Conservation (phyloP, 1,284 basidiomycete species). For the Ceratobasidium papillatum region DNA sequence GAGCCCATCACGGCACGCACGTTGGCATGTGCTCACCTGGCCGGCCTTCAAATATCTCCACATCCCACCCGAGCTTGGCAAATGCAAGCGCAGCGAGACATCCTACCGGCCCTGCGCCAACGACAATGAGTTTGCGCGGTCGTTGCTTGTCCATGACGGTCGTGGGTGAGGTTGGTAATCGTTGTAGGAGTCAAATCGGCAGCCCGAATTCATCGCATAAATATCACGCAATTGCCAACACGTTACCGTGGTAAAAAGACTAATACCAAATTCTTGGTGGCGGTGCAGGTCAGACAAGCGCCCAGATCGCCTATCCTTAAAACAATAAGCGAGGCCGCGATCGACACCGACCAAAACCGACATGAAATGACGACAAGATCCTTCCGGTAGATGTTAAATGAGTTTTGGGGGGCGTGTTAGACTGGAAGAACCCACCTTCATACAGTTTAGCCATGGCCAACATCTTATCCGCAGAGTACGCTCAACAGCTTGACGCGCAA, state of each 20-base stretch:
- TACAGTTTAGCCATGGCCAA: conserved; percentile 17
- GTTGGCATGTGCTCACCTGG: conserved; percentile 65
- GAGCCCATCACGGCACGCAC: conserved; percentile 9
- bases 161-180: conserved; percentile 23
- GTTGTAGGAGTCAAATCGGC: neutral
- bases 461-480: conserved; percentile 22
- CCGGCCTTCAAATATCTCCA: conserved; percentile 89
- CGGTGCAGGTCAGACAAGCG: neutral
- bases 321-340: conserved; percentile 2
- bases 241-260: conserved; percentile 1
- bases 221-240: neutral
- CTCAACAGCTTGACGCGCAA: conserved; percentile 41
- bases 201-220: neutral
- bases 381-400: conserved; percentile 36
- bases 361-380: conserved; percentile 4
- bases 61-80: conserved; percentile 87
- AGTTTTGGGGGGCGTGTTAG: neutral
- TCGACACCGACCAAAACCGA: neutral
- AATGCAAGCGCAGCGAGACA: conserved; percentile 89
- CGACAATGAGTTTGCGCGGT: conserved; percentile 54
- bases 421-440: neutral
- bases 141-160: conserved; percentile 20
- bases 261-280: neutral
- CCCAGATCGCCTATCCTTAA: neutral
- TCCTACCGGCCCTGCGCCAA: conserved; percentile 94